Base-by-base conservation (phyloP, 306 rosid species). In the Cyamopsis tetragonoloba region DNA sequence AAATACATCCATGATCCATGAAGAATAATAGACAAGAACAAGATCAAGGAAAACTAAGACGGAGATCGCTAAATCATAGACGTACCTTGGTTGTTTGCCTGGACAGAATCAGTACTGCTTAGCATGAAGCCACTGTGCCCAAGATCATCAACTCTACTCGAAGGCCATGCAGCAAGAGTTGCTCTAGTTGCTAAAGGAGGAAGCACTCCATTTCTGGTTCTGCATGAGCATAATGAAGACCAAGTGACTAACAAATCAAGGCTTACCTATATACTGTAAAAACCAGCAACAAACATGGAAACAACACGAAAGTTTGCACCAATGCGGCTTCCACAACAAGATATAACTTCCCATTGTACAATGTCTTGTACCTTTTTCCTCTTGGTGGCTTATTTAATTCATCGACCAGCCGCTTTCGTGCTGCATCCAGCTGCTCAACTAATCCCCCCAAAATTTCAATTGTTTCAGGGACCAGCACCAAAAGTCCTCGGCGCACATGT, bases 381-480 rank as follows among this genome's bases (percentile, higher is more conserved):
- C 98, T 82, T 1, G 96, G 88, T 75, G 97, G 98, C 80, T 89
- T 89, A 63, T 80, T 89, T 53, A 93, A 78, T 86, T 89, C 98
- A 0, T 84, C 88, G 56, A 93, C 83, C 56, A 93, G 80, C 53
- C 91, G 82, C 64, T 75, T 73, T 34, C 90, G 83, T 56, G 98
- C 98, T 38, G 85, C 97, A 60, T 93, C 98, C 70, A 89, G 76
- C 79, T 83, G 86, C 81, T 86, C 87, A 77, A 93, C 97, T 48
- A 80, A 48, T 43, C 98, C 98, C 55, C 96, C 98, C 62, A 93
- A 82, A 58, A 88, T 68, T 79, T 83, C 85, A 59, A 89, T 55
- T 62, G 82, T 73, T 75, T 93, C 95, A 43, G 98, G 97, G 42
- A 88, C 96, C 83, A 93, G 84, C 95, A 89, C 70, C 70, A 93